Conservation (phyloP, 2,329 filamentous ascomycete genomes). For the Aspergillus proliferans region DNA sequence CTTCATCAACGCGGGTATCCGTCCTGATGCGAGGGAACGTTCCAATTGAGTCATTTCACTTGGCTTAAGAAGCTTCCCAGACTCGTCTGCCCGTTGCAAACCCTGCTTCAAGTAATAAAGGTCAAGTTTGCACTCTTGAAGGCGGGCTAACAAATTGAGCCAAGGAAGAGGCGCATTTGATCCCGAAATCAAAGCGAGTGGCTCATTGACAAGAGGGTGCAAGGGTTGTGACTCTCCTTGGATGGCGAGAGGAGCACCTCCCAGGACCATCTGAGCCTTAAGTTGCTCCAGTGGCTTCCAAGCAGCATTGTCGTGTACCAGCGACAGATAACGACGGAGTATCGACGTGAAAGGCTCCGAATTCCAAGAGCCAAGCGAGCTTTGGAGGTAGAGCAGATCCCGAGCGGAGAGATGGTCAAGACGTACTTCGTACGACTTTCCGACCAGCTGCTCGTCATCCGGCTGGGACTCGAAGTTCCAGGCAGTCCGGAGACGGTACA, state of each 20-base stretch:
- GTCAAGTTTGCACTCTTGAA: slow-evolving; percentile 34
- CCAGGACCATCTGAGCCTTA: slow-evolving; percentile 16
- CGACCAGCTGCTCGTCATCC: slow-evolving; percentile 7
- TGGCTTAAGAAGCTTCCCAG: slow-evolving; percentile 30
- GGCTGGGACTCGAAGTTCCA: slow-evolving; percentile 18
- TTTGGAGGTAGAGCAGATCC: slow-evolving; percentile 29
- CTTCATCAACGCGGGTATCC: slow-evolving; percentile 36
- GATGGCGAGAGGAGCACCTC: slow-evolving; percentile 20
- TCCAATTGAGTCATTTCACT: slow-evolving; percentile 38
- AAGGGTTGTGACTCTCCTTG: slow-evolving; percentile 26
- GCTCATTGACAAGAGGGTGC: slow-evolving; percentile 37
- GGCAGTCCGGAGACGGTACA: slow-evolving; percentile 35
- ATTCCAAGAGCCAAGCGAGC: slow-evolving; percentile 17
- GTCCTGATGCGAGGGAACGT: slow-evolving; percentile 34
- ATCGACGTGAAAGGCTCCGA: slow-evolving; percentile 11
- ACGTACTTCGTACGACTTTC: slow-evolving; percentile 22
- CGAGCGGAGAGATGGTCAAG: slow-evolving; percentile 33
- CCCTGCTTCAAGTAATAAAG: slow-evolving; percentile 29
- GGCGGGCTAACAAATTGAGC: slow-evolving; percentile 24
- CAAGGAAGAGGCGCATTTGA: slow-evolving; percentile 14
- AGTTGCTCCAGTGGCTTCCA: slow-evolving; percentile 23
- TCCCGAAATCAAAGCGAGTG: slow-evolving; percentile 24
- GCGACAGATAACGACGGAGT: slow-evolving; percentile 26
- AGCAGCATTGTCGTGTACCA: slow-evolving; percentile 24
- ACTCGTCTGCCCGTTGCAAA: slow-evolving; percentile 26